Evolutionary conservation across 805 yeast genomes (phyloP), one percentile per base, ranked within the genome.

Genomic region (Starmerella roubikii): DNA sequence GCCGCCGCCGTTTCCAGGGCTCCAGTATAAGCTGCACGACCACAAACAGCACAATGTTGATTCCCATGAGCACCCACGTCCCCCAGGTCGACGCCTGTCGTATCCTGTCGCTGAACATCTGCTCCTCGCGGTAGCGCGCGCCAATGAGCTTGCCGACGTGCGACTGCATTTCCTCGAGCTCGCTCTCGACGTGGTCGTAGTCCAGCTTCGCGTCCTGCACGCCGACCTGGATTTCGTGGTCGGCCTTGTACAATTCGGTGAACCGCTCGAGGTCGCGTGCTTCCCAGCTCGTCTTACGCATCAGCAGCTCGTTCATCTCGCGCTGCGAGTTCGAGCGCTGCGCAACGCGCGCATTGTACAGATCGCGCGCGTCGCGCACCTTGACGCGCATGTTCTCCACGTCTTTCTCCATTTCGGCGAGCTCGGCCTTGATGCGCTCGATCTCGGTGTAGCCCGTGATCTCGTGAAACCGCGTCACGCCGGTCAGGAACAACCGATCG

Each of bases 11-110:
- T 54, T 85, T 91, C 88, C 94, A 84, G 0, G 99, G 98, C 61
- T 91, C 99, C 35, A 91, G 72, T 1, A 85, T 66, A 49, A 91
- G 64, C 48, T 93, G 94, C 15, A 93, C 91, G 6, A 81, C 64
- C 3, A 85, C 53, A 47, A 91, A 85, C 21, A 93, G 58, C 8
- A 80, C 37, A 20, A 88, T 68, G 61, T 91, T 91, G 46, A 84
- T 69, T 1, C 84, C 91, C 93, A 86, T 84, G 31, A 91, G 66
- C 3, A 77, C 62, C 68, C 91, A 75, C 0, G 99, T 91, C 2
- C 97, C 98, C 93, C 95, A 91, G 0, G 97, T 86, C 5, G 94
- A 82, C 4, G 93, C 84, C 48, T 86, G 71, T 44, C 98, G 67
- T 43, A 91, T 91, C 58, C 86, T 86, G 60, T 91, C 98, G 2